Conservation (phyloP, 2,329 filamentous ascomycete genomes). For the Alternaria angustiovoidea region DNA sequence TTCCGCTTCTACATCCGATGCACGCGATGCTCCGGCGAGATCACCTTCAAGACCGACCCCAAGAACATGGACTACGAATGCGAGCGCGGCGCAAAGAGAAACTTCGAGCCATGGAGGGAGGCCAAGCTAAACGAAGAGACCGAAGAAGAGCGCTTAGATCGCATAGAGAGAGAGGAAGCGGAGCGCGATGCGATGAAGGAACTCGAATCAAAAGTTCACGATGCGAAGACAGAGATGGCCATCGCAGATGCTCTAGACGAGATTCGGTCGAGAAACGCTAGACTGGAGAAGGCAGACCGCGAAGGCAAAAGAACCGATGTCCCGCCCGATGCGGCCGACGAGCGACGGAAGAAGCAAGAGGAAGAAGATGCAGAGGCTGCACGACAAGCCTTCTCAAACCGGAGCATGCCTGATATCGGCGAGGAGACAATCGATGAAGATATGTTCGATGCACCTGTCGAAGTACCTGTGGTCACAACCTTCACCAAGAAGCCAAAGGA, state of each 20-base stretch:
- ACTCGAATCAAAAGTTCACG: constrained; percentile 89
- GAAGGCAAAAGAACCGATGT: constrained; percentile 66
- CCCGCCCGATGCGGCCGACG: constrained; percentile 60
- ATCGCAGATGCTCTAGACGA: constrained; percentile 96
- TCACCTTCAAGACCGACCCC: constrained; percentile 93
- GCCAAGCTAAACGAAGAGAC: constrained; percentile 75
- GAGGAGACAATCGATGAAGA: constrained; percentile 60
- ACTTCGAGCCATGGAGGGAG: constrained; percentile 90
- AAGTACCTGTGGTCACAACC: constrained; percentile 56
- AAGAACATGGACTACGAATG: constrained; percentile 91
- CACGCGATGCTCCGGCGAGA: constrained; percentile 84
- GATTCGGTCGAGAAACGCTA: constrained; percentile 89
- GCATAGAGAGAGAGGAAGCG: constrained; percentile 79
- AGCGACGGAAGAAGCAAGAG: constrained; percentile 72
- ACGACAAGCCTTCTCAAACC: constrained; percentile 72
- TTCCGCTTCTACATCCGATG: constrained; percentile 89
- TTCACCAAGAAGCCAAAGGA: constrained; percentile 83
- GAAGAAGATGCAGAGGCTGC: constrained; percentile 85
- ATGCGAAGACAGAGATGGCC: constrained; percentile 94
- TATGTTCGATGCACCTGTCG: constrained; percentile 48
- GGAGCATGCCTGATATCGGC: constrained; percentile 55
- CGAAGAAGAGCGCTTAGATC: constrained; percentile 84
- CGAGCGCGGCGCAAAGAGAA: constrained; percentile 85
- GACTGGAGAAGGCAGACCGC: constrained; percentile 78
- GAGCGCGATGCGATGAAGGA: constrained; percentile 95